Conservation (phyloP, 2,329 filamentous ascomycete species). For the Westerdykella aurantiaca region DNA sequence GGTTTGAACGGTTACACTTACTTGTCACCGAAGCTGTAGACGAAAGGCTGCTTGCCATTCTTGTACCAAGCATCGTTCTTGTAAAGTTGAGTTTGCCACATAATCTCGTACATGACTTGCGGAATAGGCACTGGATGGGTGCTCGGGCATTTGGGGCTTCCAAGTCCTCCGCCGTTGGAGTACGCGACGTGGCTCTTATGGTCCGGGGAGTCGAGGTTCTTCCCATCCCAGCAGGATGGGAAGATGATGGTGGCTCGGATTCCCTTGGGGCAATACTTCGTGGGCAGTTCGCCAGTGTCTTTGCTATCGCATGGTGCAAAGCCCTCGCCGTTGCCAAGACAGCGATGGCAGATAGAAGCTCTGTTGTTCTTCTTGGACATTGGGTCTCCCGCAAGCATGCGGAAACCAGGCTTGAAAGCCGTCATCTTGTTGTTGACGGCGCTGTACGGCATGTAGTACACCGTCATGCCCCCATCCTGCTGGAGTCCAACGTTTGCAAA, state of each 20-base stretch:
- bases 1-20: not conserved
- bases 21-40: slow-evolving; percentile 15
- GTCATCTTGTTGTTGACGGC: slow-evolving; percentile 53
- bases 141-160: slow-evolving; percentile 39
- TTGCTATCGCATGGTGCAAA: slow-evolving; percentile 10
- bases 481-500: slow-evolving; percentile 26
- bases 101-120: slow-evolving; percentile 44
- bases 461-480: slow-evolving; percentile 27
- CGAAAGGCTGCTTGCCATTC: slow-evolving; percentile 1
- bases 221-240: slow-evolving; percentile 65
- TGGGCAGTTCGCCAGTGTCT: slow-evolving; percentile 39
- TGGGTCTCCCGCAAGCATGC: slow-evolving; percentile 63
- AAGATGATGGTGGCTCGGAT: slow-evolving; percentile 62
- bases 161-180: slow-evolving; percentile 37
- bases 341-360: slow-evolving; percentile 20
- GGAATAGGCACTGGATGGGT: slow-evolving; percentile 43
- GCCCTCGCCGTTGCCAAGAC: slow-evolving; percentile 15
- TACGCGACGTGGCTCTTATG: slow-evolving; percentile 59
- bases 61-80: slow-evolving; percentile 19
- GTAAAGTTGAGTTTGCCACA: slow-evolving; percentile 37
- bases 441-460: slow-evolving; percentile 74
- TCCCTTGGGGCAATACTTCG: slow-evolving; percentile 47
- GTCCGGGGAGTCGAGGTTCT: slow-evolving; percentile 46
- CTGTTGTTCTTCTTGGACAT: slow-evolving; percentile 17
- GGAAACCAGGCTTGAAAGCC: slow-evolving; percentile 64